Conservation (phyloP, 306 rosid species). For the Inga oerstediana region DNA sequence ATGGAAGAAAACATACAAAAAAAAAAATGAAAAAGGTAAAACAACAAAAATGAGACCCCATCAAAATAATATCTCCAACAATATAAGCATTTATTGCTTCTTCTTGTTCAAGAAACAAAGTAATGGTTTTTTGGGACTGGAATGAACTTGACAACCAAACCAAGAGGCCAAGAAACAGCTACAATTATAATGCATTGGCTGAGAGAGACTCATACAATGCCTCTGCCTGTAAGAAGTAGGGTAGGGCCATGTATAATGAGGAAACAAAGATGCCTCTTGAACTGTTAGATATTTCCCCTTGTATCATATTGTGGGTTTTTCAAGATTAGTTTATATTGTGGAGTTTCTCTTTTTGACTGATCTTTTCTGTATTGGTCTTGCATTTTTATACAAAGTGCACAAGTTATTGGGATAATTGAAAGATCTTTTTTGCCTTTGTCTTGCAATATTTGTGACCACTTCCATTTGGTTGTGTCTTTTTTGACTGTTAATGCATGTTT, state of each 20-base stretch:
- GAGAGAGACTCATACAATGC: slow-evolving; percentile 44
- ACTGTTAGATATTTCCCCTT: slow-evolving; percentile 39
- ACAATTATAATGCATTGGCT: slow-evolving; percentile 28
- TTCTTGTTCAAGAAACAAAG: no score
- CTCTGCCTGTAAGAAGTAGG: slow-evolving; percentile 51
- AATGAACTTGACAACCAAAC: no score
- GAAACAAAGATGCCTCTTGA: slow-evolving; percentile 46
- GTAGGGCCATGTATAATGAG: slow-evolving; percentile 5
- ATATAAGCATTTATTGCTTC: no score
- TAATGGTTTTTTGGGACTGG: no score
- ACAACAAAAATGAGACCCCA: no score
- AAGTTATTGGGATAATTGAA: not conserved
- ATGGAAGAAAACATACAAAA: no score
- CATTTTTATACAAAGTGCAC: not conserved
- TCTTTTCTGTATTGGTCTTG: not conserved
- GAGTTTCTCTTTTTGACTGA: not conserved
- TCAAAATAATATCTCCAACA: no score
- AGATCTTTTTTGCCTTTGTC: not conserved
- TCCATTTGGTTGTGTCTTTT: not conserved
- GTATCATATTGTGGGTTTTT: slow-evolving; percentile 55
- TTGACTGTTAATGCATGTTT: not conserved
- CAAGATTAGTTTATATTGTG: slow-evolving; percentile 32
- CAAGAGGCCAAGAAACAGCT: no score
- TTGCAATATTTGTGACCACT: not conserved
- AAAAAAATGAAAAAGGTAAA: no score